Evolutionary conservation across 148 eudicot genomes (phyloP), one percentile per base, ranked within the genome.

Genomic region (Camellia sinensis): DNA sequence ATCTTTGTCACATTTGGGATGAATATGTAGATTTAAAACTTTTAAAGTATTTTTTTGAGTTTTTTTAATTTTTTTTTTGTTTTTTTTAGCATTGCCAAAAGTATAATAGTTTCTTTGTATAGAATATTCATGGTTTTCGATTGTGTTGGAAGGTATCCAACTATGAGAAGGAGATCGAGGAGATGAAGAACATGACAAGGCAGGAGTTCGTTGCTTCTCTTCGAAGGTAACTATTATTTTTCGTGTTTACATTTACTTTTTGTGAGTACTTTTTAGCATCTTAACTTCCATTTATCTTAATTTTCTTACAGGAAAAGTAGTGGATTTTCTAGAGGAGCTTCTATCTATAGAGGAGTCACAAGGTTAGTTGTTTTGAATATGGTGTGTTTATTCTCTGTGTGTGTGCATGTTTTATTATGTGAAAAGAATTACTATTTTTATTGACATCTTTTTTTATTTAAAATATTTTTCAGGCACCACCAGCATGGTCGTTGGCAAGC

Each of bases 401-500:
- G 0, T n/a, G 12, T 9, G 11, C 13, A 3, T 67, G 15, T 40
- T 7, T 5, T 5, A 29, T 29, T 1, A 29, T 29, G 37, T 67
- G 50, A 45, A 41, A 44, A 14, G 37, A 29, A 41, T 14, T 41
- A 15, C 50, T 67, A 10, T 68, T 14, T 57, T 74, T 63, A 52
- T 22, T 2, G 7, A 4, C 40, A 19, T 50, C 29, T 67, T 75
- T 74, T 41, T 68, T 59, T n/a, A 44, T 66, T 67, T 4, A n/a
- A n/a, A 67, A 64, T 8, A 48, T 21, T 60, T 54, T 65, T 62
- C 80, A 94, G 98, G 94, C 98, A 94, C 77, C 98, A 94, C 84
- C 98, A 94, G 61, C 98, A 94, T 78, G 98, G 98, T 67, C 89
- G 98, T 45, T 94, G 98, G 98, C 98, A 94, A 87, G 98, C 98